Evolutionary conservation across 345 rosid species (phyloP).

Genomic region (Eutrema yunnanense): DNA sequence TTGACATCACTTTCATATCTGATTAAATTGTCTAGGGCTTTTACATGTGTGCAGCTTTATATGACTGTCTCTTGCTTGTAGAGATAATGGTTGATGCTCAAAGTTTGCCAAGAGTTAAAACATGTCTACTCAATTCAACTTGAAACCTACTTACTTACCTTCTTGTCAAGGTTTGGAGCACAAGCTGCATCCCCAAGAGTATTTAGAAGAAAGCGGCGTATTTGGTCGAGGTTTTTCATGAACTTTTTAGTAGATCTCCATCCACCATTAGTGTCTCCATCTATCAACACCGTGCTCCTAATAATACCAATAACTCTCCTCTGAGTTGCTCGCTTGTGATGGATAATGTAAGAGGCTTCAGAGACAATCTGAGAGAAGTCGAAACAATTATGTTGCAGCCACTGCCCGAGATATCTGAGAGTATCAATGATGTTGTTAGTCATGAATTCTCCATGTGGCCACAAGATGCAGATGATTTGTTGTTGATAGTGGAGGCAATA

Average conservation of each 20-base stretch:
- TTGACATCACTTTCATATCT: not conserved
- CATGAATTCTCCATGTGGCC: constrained; percentile 21
- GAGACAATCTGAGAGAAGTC: constrained; percentile 35
- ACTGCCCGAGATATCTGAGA: constrained; percentile 37
- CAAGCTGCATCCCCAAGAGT: not conserved
- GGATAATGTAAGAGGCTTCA: not conserved
- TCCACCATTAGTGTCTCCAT: not conserved
- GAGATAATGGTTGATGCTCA: not conserved
- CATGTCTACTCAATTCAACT: not conserved
- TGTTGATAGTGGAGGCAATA: constrained; percentile 22
- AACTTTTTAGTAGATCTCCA: not conserved
- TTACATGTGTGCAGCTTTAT: not conserved
- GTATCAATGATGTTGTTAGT: constrained; percentile 32
- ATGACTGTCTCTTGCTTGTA: not conserved
- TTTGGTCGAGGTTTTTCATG: not conserved
- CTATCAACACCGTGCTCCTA: not conserved
- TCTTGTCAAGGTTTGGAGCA: not conserved
- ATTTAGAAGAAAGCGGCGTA: not conserved
- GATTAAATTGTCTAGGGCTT: not conserved
- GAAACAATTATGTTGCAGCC: constrained; percentile 62
- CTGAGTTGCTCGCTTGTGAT: not conserved
- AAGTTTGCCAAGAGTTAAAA: not conserved
- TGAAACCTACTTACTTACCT: not conserved
- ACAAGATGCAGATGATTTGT: constrained; percentile 9
- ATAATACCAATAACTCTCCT: not conserved